Evolutionary conservation across 805 yeast genomes (phyloP).

Genomic region (Ogataea ramenticola): DNA sequence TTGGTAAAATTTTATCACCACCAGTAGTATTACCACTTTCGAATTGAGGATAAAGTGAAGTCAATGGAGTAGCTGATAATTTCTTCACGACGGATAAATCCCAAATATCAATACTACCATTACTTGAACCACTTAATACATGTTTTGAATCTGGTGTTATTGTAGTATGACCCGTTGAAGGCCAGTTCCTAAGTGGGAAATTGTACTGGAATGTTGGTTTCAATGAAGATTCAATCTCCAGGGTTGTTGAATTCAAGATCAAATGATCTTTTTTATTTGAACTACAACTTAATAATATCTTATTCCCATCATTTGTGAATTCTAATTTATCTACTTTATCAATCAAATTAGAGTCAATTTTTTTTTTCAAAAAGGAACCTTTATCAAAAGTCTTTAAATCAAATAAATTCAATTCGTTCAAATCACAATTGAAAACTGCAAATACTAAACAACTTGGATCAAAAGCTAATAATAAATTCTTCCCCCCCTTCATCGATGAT

Average conservation of each 20-base stretch:
- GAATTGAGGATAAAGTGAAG: not conserved
- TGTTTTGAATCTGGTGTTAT: conserved; percentile 63
- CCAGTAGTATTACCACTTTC: not conserved
- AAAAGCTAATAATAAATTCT: too few relatives aligned
- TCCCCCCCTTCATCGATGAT: too few relatives aligned
- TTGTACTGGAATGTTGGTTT: not conserved
- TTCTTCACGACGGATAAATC: conserved; percentile 27
- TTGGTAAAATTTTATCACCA: conserved; percentile 30
- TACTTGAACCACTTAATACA: conserved; percentile 54
- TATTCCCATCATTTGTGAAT: conserved; percentile 38
- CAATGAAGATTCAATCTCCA: conserved; percentile 6
- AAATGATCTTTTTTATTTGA: conserved; percentile 4
- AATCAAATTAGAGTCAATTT: not conserved
- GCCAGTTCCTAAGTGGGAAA: not conserved
- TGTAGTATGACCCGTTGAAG: conserved; percentile 43
- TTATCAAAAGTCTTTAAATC: conserved; percentile 52
- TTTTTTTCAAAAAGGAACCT: conserved; percentile 43
- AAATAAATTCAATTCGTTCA: conserved; percentile 47
- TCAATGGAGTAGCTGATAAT: not conserved
- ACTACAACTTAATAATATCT: conserved; percentile 28
- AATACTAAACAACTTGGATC: conserved; percentile 84
- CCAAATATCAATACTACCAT: conserved; percentile 48
- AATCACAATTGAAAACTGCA: conserved; percentile 50
- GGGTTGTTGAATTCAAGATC: not conserved
- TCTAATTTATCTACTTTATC: conserved; percentile 24